Evolutionary conservation across 768 basidiomycete genomes (phyloP).

Genomic region (Collybia sp.): DNA sequence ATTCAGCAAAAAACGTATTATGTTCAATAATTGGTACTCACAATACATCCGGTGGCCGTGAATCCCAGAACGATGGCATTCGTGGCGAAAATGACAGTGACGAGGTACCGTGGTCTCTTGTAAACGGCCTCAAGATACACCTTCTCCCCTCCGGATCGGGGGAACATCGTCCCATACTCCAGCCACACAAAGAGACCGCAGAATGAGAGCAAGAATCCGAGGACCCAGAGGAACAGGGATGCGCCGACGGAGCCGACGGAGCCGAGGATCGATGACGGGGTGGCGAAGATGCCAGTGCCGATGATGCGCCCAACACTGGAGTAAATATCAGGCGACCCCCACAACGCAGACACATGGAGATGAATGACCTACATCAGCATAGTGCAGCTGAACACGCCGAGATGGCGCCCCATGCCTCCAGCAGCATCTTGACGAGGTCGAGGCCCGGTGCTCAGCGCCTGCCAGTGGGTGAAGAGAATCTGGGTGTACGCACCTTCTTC

Average conservation of each 20-base stretch:
- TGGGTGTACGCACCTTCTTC: no score
- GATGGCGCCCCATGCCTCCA: slow-evolving; percentile 54
- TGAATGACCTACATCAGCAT: slow-evolving; percentile 38
- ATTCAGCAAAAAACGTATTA: no score
- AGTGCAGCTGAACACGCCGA: slow-evolving; percentile 53
- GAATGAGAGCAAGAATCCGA: slow-evolving; percentile 53
- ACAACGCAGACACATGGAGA: not conserved
- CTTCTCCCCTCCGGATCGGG: slow-evolving; percentile 46
- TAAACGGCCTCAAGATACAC: slow-evolving; percentile 58
- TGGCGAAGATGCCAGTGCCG: slow-evolving; percentile 64
- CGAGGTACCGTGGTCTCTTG: slow-evolving; percentile 38
- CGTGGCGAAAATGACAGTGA: slow-evolving; percentile 42
- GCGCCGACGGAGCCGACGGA: slow-evolving; percentile 51
- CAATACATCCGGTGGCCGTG: slow-evolving; percentile 40
- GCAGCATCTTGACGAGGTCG: slow-evolving; percentile 18
- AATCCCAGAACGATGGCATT: slow-evolving; percentile 40
- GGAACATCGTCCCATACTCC: slow-evolving; percentile 61
- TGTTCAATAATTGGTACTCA: slow-evolving; percentile 19
- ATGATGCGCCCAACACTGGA: slow-evolving; percentile 49
- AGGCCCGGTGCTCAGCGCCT: no score
- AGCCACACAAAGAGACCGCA: slow-evolving; percentile 62
- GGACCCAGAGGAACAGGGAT: slow-evolving; percentile 39
- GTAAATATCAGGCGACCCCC: not conserved
- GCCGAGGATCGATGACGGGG: slow-evolving; percentile 54
- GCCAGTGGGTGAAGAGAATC: no score